A percentile compares a stretch with the other conserved stretches of the same genome.
Evolutionary conservation across 1,284 basidiomycete species (phyloP).

Genomic region (Psilocybe mexicana): DNA sequence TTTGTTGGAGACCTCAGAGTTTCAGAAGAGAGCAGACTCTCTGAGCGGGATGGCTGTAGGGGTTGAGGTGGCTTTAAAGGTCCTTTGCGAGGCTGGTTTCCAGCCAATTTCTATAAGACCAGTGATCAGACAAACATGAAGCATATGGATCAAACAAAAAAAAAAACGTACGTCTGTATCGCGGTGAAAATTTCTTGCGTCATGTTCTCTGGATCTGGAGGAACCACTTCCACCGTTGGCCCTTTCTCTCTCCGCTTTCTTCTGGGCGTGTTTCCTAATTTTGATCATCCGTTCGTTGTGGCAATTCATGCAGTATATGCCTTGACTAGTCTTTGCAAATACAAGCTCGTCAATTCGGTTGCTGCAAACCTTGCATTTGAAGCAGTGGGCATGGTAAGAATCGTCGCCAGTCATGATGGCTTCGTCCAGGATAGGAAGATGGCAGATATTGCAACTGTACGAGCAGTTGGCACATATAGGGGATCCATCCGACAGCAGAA

Average conservation of each 20-base stretch:
- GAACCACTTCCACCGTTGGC: constrained; percentile 41
- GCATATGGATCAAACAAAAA: constrained; percentile 2
- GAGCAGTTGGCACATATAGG: constrained; percentile 98
- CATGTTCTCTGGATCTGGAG: constrained; percentile 45
- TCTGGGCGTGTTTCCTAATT: constrained; percentile 87
- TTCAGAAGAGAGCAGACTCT: constrained; percentile 17
- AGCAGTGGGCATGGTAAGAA: constrained; percentile 97
- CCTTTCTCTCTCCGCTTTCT: constrained; percentile 56
- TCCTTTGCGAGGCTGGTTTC: constrained; percentile 17
- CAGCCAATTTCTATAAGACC: constrained; percentile 8
- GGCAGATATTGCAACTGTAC: constrained; percentile 94
- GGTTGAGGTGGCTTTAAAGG: constrained; percentile 17
- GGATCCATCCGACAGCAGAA: constrained; percentile 93
- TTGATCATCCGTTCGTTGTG: constrained; percentile 96
- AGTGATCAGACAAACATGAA: constrained; percentile 3
- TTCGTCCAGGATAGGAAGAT: constrained; percentile 90
- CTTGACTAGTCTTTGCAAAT: constrained; percentile 97
- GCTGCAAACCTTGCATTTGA: constrained; percentile 95
- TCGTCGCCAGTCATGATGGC: constrained; percentile 99
- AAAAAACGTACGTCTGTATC: constrained; percentile 40
- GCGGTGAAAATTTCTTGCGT: constrained; percentile 36
- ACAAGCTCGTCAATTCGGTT: constrained; percentile 96
- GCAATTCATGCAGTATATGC: constrained; percentile 99
- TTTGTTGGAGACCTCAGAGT: constrained; percentile 28
- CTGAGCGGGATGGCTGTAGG: constrained; percentile 15